Conservation (phyloP, 202 grass and related monocot species). For the Setaria italica region DNA sequence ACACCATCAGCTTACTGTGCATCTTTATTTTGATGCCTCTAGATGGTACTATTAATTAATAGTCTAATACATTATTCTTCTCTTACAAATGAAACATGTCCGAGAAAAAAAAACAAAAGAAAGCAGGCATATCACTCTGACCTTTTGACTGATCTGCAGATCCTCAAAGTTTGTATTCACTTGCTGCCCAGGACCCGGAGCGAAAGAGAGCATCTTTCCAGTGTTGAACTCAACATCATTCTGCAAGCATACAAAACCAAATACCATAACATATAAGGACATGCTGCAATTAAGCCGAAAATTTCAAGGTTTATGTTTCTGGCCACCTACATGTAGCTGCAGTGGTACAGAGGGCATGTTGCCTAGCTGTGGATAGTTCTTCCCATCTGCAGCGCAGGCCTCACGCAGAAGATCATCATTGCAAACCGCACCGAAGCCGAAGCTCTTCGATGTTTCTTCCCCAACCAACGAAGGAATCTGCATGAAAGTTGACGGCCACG, state of each 20-base stretch:
- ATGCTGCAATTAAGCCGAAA: neutral
- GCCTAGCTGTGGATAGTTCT: conserved; percentile 29
- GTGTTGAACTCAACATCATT: conserved; percentile 20
- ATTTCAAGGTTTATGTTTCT: neutral
- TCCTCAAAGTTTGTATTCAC: conserved; percentile 9
- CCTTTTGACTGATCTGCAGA: conserved; percentile 48
- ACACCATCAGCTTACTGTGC: conserved; percentile 31
- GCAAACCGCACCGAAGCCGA: conserved; percentile 34
- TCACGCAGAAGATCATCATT: conserved; percentile 35
- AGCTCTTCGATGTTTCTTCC: conserved; percentile 43
- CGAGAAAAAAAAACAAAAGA: conserved; percentile 14
- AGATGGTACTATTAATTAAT: conserved; percentile 11
- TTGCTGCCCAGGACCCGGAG: conserved; percentile 35
- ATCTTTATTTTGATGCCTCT: conserved; percentile 1
- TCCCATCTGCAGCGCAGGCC: conserved; percentile 21
- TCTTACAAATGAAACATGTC: conserved; percentile 14
- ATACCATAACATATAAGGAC: neutral
- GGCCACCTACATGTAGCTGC: conserved; percentile 34
- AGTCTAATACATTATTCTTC: neutral
- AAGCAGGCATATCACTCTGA: conserved; percentile 9
- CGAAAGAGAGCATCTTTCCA: conserved; percentile 49
- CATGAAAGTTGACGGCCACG: conserved; percentile 42
- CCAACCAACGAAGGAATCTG: conserved; percentile 35
- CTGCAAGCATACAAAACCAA: conserved; percentile 13
- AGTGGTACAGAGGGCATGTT: conserved; percentile 19